Conservation (phyloP, 176 grass and related monocot genomes). For the Phoenix roebelenii region DNA sequence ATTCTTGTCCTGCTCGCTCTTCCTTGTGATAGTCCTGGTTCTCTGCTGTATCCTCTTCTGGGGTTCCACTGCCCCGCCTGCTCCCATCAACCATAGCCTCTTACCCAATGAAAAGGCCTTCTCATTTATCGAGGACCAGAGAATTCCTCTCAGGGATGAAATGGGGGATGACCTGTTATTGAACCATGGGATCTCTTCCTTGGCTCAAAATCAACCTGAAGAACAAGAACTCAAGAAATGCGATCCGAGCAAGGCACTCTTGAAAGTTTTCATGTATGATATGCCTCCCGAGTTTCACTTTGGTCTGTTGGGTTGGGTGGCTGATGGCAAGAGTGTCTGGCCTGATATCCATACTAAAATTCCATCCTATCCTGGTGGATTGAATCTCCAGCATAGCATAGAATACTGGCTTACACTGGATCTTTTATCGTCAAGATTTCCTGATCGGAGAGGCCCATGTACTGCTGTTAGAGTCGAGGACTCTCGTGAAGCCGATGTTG, state of each 20-base stretch:
- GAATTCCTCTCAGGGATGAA: not conserved
- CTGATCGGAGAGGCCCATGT: slow-evolving; percentile 6
- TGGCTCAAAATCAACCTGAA: no score
- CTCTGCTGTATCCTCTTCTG: slow-evolving; percentile 2
- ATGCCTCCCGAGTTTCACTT: slow-evolving; percentile 18
- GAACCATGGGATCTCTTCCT: not conserved
- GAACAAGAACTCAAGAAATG: not conserved
- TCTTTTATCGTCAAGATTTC: slow-evolving; percentile 12
- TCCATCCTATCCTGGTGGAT: slow-evolving; percentile 5
- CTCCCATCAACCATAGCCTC: not conserved
- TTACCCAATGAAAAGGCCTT: slow-evolving; percentile 5
- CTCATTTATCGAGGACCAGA: not conserved
- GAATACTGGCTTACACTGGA: slow-evolving; percentile 19
- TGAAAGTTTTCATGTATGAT: slow-evolving; percentile 22
- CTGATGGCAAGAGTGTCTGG: slow-evolving; percentile 13
- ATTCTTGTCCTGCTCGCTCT: not conserved
- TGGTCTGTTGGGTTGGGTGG: slow-evolving; percentile 9
- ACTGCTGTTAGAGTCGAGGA: slow-evolving; percentile 7
- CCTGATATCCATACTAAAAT: slow-evolving; percentile 10
- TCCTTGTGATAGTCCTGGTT: not conserved
- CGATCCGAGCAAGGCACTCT: slow-evolving; percentile 9
- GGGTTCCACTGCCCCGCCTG: not conserved
- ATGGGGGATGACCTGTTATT: not conserved
- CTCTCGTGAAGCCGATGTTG: slow-evolving; percentile 16
- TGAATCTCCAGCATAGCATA: slow-evolving; percentile 21